phyloP scores from a whole-genome alignment of 2,329 filamentous ascomycete species.

The Colletotrichum destructivum region DNA sequence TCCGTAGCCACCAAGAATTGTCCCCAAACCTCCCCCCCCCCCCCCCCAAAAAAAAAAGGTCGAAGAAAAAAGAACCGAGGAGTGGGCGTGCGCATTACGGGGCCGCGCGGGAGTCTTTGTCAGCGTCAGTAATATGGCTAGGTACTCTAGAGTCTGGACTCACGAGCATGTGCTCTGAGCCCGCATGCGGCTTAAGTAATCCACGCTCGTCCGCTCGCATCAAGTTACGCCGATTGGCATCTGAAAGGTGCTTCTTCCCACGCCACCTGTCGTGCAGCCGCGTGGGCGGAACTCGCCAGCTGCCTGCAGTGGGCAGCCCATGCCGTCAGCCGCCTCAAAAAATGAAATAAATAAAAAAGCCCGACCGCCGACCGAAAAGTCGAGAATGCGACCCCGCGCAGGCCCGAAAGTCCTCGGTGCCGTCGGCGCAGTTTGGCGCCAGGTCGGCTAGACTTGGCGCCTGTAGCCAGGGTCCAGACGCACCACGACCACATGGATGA shows the following conservation, averaged over 20 bases:
- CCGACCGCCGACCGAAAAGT: constrained; percentile 32
- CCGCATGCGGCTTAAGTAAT: constrained; percentile 5
- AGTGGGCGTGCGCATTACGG: not conserved
- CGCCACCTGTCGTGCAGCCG: not conserved
- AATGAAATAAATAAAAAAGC: constrained; percentile 1
- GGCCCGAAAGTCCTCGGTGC: constrained; percentile 34
- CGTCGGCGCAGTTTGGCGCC: constrained; percentile 9
- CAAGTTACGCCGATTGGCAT: constrained; percentile 2
- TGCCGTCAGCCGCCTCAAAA: not conserved
- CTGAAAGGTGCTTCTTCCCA: not conserved
- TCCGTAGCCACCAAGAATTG: not conserved
- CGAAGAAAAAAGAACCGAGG: not conserved
- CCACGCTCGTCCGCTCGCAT: not conserved
- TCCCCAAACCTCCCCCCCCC: too few relatives aligned
- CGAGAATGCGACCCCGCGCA: constrained; percentile 6
- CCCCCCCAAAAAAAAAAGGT: too few relatives aligned
- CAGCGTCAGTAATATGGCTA: constrained; percentile 15
- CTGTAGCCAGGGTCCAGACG: constrained; percentile 2
- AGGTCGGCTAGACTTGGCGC: not conserved
- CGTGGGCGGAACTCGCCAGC: not conserved
- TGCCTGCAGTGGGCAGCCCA: not conserved
- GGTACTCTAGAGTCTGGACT: not conserved
- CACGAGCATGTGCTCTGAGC: too few relatives aligned
- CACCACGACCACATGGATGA: constrained; percentile 17
- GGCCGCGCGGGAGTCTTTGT: constrained; percentile 23